Conservation (phyloP, 306 rosid genomes). For the Coriaria nepalensis region DNA sequence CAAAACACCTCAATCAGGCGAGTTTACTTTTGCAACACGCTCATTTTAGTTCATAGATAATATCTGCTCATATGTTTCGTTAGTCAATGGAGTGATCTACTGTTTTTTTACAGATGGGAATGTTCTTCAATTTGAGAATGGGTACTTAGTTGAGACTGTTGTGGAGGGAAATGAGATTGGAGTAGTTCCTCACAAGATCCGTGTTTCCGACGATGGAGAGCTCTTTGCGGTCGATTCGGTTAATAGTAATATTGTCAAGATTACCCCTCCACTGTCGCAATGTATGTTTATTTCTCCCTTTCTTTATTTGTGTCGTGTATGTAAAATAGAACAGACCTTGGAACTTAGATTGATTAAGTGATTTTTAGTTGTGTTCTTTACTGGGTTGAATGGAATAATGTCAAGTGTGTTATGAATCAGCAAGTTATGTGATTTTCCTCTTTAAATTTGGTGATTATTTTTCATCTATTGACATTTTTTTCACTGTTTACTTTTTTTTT, state of each 20-base stretch:
- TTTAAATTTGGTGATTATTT: background rate
- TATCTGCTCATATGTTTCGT: conserved; percentile 3
- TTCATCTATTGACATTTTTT: background rate
- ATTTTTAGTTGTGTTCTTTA: no score
- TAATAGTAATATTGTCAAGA: conserved; percentile 78
- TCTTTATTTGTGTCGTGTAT: background rate
- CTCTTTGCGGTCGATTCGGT: conserved; percentile 71
- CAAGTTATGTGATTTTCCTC: no score
- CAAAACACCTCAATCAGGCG: conserved; percentile 66
- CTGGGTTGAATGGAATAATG: no score
- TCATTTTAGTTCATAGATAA: background rate
- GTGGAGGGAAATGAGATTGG: conserved; percentile 81
- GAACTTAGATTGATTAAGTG: no score
- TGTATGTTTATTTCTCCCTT: conserved; percentile 34
- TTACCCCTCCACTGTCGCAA: conserved; percentile 80
- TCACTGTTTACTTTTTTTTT: conserved; percentile 1
- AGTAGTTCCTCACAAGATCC: conserved; percentile 67
- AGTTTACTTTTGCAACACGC: conserved; percentile 4
- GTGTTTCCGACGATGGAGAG: conserved; percentile 76
- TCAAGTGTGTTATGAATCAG: no score
- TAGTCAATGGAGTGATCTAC: background rate
- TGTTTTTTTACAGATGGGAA: conserved; percentile 55
- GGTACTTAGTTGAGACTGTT: conserved; percentile 91
- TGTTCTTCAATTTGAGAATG: conserved; percentile 82
- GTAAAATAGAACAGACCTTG: background rate